A percentile compares a stretch with the other conserved stretches of the same genome.
These are phyloP conservation scores for Ligustrum vulgare DNA, from an alignment of 257 asterid genomes.

Conservation along the genomic window DNA sequence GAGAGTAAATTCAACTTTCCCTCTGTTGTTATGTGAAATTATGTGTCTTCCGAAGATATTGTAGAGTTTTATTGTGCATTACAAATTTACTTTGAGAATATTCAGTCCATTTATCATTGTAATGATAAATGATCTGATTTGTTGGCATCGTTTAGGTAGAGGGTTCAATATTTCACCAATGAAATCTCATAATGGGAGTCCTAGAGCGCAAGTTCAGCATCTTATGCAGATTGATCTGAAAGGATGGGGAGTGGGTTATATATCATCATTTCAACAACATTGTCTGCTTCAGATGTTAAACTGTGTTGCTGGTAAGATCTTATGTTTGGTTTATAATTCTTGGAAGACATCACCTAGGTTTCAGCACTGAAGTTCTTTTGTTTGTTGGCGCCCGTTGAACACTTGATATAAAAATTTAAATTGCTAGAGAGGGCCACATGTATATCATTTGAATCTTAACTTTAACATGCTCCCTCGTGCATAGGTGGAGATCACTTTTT, in stretches of 20 bases:
- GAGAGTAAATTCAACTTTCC: conserved; percentile 63
- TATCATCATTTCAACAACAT: conserved; percentile 88
- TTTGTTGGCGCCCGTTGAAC: background rate
- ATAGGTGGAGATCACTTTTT: background rate
- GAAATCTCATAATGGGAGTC: conserved; percentile 78
- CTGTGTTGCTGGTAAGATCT: conserved; percentile 84
- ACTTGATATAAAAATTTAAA: background rate
- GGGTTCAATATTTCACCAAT: conserved; percentile 90
- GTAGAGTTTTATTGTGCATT: background rate
- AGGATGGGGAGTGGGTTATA: conserved; percentile 95
- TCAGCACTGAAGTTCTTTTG: background rate
- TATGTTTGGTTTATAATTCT: conserved; percentile 16
- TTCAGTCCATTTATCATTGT: background rate
- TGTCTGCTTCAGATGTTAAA: conserved; percentile 97
- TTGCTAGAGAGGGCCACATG: background rate
- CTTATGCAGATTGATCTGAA: conserved; percentile 95
- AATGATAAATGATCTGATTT: background rate
- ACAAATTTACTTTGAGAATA: background rate
- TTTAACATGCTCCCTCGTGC: background rate
- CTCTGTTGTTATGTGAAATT: conserved; percentile 18
- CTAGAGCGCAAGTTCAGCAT: conserved; percentile 95
- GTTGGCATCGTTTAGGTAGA: conserved; percentile 55
- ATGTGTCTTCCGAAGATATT: conserved; percentile 13
- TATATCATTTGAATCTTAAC: background rate
- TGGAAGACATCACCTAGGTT: background rate